Conservation (phyloP, 2,329 filamentous ascomycete genomes). For the Graphilbum sp. region DNA sequence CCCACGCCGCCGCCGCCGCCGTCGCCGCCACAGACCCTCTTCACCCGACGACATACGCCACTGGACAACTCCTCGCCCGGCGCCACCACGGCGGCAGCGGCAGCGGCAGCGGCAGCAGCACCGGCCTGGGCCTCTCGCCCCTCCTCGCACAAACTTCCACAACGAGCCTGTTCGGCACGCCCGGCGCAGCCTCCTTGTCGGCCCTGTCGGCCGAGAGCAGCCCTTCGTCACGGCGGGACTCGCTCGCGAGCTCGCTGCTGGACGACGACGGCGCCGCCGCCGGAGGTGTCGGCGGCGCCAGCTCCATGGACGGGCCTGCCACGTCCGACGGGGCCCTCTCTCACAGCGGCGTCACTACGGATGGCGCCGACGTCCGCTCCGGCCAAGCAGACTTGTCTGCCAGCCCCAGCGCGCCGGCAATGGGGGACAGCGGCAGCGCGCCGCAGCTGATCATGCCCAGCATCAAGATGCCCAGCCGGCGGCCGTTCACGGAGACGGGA, state of each 20-base stretch:
- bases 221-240: conserved; percentile 32
- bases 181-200: conserved; percentile 19
- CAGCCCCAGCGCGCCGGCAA: conserved; percentile 2
- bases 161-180: conserved; percentile 24
- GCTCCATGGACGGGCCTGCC: neutral
- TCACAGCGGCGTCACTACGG: too few relatives aligned
- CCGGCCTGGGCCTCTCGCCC: conserved; percentile 2
- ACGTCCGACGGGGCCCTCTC: too few relatives aligned
- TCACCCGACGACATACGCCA: too few relatives aligned
- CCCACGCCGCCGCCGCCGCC: too few relatives aligned
- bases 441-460: conserved; percentile 97
- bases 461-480: conserved; percentile 72
- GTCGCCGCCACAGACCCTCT: too few relatives aligned
- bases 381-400: neutral
- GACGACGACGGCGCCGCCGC: conserved; percentile 31
- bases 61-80: too few relatives aligned
- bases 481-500: conserved; percentile 79
- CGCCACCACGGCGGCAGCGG: neutral
- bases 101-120: neutral
- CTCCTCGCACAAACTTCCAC: conserved; percentile 24
- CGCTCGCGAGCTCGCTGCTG: conserved; percentile 29
- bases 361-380: neutral
- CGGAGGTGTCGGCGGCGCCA: conserved; percentile 12
- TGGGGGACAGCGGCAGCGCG: conserved; percentile 32
- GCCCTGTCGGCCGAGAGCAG: conserved; percentile 30